Evolutionary conservation across 768 basidiomycete genomes (phyloP).

Genomic region (Tulasnella sp.): DNA sequence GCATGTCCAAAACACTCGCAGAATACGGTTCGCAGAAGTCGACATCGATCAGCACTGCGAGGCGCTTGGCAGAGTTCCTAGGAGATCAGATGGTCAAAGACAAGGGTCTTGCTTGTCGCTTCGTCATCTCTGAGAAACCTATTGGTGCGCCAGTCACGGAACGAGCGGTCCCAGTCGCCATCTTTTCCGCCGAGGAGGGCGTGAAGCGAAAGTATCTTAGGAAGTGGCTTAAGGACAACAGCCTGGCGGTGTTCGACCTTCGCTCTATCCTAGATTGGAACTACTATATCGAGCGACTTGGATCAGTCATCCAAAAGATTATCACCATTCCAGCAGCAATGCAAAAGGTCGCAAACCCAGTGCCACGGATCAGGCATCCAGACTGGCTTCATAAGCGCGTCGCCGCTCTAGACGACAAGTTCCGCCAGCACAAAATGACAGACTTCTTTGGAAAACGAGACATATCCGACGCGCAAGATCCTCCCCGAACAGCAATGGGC

Average conservation of each 20-base stretch:
- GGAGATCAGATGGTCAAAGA: constrained; percentile 99
- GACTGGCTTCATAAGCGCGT: constrained; percentile 95
- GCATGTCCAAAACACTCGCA: constrained; percentile 92
- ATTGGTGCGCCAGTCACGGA: constrained; percentile 92
- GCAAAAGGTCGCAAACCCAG: constrained; percentile 94
- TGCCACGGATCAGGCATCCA: constrained; percentile 89
- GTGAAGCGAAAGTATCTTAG: constrained; percentile 84
- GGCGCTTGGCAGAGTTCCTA: constrained; percentile 88
- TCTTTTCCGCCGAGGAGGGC: constrained; percentile 90
- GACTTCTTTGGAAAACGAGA: constrained; percentile 67
- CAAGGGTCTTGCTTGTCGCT: constrained; percentile 96
- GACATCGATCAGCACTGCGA: constrained; percentile 94
- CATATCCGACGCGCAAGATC: constrained; percentile 23
- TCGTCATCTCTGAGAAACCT: constrained; percentile 94
- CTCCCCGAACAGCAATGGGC: constrained; percentile 24
- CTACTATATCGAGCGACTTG: constrained; percentile 95
- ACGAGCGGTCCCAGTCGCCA: constrained; percentile 91
- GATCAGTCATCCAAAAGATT: constrained; percentile 95
- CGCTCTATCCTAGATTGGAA: constrained; percentile 95
- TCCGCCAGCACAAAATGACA: constrained; percentile 95
- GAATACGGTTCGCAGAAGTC: constrained; percentile 97
- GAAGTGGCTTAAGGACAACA: constrained; percentile 94
- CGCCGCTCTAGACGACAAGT: constrained; percentile 83
- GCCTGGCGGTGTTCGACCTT: constrained; percentile 76
- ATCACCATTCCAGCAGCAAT: constrained; percentile 99